Base-by-base conservation (phyloP, 2,329 filamentous ascomycete genomes). In the Torrubiella hemipterigena region DNA sequence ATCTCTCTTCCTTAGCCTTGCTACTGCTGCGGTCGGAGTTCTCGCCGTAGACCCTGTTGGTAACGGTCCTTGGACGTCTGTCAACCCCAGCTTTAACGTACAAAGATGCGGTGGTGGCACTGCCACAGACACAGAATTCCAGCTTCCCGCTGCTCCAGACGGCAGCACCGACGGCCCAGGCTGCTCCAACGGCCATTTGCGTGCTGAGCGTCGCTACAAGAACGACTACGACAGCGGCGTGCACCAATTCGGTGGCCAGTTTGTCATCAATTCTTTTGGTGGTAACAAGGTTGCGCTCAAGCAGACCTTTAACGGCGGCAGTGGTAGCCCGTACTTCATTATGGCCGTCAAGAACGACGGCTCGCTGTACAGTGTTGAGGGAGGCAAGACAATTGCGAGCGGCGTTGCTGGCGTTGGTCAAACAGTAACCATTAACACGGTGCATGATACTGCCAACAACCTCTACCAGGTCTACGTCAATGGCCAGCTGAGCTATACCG, bases 381-480 rank as follows among this genome's bases (percentile, higher is more conserved):
- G 37, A 19, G 42, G 41, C 13, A 25, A 34, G 24, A 36, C 35
- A n/a, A 32, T 47, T 21, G 44, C 37, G 12, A 21, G 33, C 1
- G 36, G 38, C 16, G 33, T 41, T 5, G 44, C 39, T 24, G 39
- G 24, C 13, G 36, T 45, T 4, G 41, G 42, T 13, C 10, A 28
- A 5, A 39, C 29, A 17, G 41, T 46, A 6, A 38, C 37, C 32
- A 41, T 47, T 33, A 44, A 47, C 32, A 46, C 41, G 7, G 43
- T 47, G 14, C 44, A 46, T 35, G 32, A 47, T 17, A 34, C 37
- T 7, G 28, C 39, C 3, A 30, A 28, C 10, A 32, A 36, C 15
- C 37, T 37, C 20, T 40, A 36, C 36, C 40, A 38, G 24, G 37
- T 47, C 12, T 47, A 46, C n/a, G 38, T 46, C 28, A 40, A 47